Conservation (phyloP, 768 basidiomycete genomes). For the Suillus subluteus region DNA sequence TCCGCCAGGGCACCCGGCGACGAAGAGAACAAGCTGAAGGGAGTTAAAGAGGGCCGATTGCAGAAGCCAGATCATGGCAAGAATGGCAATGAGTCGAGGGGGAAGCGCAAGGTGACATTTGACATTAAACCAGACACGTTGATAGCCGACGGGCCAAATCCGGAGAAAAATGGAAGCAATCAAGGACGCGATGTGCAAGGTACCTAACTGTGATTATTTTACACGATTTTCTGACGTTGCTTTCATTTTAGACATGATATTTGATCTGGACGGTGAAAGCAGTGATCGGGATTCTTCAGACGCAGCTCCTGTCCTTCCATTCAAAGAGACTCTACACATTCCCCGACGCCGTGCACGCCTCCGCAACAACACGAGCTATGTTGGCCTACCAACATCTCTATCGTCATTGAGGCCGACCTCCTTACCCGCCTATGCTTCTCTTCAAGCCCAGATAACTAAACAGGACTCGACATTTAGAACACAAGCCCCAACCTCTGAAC, state of each 20-base stretch:
- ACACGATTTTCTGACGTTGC: not conserved
- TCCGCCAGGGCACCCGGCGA: conserved; percentile 16
- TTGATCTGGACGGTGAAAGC: conserved; percentile 65
- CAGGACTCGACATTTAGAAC: conserved; percentile 4
- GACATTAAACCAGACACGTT: conserved; percentile 62
- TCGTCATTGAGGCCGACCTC: conserved; percentile 66
- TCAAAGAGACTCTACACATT: conserved; percentile 31
- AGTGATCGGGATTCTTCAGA: conserved; percentile 36
- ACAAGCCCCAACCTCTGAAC: conserved; percentile 7
- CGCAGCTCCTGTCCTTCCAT: conserved; percentile 41
- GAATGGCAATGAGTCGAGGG: conserved; percentile 43
- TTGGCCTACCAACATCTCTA: conserved; percentile 58
- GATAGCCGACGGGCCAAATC: conserved; percentile 44
- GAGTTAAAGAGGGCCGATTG: conserved; percentile 17
- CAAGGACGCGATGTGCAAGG: conserved; percentile 46
- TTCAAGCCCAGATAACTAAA: conserved; percentile 36
- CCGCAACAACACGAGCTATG: conserved; percentile 32
- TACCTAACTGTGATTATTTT: conserved; percentile 29
- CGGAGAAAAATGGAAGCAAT: conserved; percentile 37
- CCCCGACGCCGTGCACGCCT: conserved; percentile 29
- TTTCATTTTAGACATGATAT: conserved; percentile 59
- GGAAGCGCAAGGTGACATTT: conserved; percentile 75
- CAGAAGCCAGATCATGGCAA: conserved; percentile 25
- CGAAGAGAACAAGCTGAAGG: conserved; percentile 15
- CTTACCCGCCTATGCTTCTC: conserved; percentile 66